Conservation (phyloP, 2,329 filamentous ascomycete genomes). For the Lecanosticta acicola region DNA sequence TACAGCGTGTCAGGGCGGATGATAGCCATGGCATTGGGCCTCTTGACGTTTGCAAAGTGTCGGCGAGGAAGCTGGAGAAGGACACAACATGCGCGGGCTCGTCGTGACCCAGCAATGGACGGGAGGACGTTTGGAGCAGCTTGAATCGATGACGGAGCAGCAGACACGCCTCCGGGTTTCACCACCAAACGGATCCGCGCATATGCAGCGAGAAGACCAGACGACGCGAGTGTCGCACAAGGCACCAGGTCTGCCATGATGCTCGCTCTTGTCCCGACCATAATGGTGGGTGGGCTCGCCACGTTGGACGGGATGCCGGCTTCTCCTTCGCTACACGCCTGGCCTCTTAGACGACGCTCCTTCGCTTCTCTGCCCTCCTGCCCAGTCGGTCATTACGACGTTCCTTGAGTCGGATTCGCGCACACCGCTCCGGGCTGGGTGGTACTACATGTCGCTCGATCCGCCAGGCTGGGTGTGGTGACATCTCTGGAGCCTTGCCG, state of each 20-base stretch:
- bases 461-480: not conserved
- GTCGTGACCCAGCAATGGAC: not conserved
- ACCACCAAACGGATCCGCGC: constrained; percentile 15
- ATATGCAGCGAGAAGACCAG: constrained; percentile 19
- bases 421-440: not conserved
- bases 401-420: no score
- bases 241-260: constrained; percentile 12
- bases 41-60: constrained; percentile 3
- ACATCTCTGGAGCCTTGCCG: no score
- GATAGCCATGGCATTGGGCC: not conserved
- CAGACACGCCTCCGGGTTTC: constrained; percentile 12
- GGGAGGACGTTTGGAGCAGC: not conserved
- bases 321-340: constrained; percentile 5
- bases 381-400: constrained; percentile 1
- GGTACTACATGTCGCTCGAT: not conserved
- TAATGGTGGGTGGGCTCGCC: constrained; percentile 9
- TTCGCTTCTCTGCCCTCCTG: constrained; percentile 4
- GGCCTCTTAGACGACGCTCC: not conserved
- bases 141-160: not conserved
- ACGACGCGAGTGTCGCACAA: constrained; percentile 16
- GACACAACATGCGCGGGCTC: constrained; percentile 1
- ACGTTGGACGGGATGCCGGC: no score
- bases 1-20: not conserved
- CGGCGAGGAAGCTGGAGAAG: constrained; percentile 5
- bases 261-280: constrained; percentile 17